Base-by-base conservation (phyloP, 805 yeast species). In the Clavispora carvajalis region DNA sequence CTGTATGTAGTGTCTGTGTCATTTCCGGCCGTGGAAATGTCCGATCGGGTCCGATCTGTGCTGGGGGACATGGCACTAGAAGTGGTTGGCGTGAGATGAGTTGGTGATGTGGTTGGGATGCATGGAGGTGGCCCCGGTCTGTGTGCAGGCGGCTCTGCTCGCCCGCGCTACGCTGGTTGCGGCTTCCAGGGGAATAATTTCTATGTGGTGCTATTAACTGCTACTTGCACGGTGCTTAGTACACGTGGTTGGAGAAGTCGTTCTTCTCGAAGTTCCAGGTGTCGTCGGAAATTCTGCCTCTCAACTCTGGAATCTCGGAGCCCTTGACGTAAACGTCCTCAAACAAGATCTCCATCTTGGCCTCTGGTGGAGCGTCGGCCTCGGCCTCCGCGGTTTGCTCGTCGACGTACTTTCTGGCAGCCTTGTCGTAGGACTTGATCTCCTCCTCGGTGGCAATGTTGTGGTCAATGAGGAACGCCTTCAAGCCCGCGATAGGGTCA, bases 251-350 rank as follows among this genome's bases (percentile, higher is more conserved):
- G 52, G 66, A 57, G 63, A 64, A 69, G 45, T 64, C 68, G 52
- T 66, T 64, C 57, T 69, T 69, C 62, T 71, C 66, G 71, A 84
- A 85, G 66, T 79, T 78, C 95, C 95, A 91, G 59, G 95, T 82
- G 73, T 91, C 99, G 57, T 87, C 95, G 53, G 95, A 83, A 59
- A 90, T 82, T 77, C 99, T 86, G 50, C 99, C 99, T 77, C 99
- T 87, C 67, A 90, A 79, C 53, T 80, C 83, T 57, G 93, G 90
- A 43, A 85, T 78, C 76, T 93, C 98, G 46, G 91, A 73, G 49
- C 99, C 99, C 69, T 83, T 88, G 59, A 84, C 91, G 71, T 93
- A 93, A 48, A 91, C 96, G 63, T 93, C 98, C 75, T 89, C 96
- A 68, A 90, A 93, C 65, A 93, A 76, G 64, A 87, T 87, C 63